phyloP scores from a whole-genome alignment of 1,284 basidiomycete species.

The Ustilago tritici region DNA sequence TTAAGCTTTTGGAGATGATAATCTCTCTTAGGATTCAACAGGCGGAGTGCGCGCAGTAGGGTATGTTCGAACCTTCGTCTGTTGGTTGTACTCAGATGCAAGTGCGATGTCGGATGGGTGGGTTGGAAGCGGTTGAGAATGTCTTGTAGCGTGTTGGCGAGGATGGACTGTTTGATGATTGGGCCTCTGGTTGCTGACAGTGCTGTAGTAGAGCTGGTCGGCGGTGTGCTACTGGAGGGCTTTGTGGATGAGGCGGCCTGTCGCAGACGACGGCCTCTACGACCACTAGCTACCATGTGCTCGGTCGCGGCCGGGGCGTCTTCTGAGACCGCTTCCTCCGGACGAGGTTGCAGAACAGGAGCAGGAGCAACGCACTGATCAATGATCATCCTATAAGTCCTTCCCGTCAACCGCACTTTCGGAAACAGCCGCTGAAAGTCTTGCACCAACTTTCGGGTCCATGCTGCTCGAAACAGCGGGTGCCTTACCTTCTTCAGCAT shows the following conservation, averaged over 20 bases:
- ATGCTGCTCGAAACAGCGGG: slow-evolving; percentile 29
- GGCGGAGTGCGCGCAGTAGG: slow-evolving; percentile 13
- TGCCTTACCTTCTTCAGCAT: slow-evolving; percentile 32
- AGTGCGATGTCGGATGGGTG: neutral
- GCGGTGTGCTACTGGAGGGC: neutral
- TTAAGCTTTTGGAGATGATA: slow-evolving; percentile 2
- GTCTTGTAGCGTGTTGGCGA: slow-evolving; percentile 8
- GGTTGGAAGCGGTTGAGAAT: slow-evolving; percentile 17
- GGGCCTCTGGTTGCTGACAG: slow-evolving; percentile 3
- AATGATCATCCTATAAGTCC: slow-evolving; percentile 25
- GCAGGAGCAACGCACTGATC: slow-evolving; percentile 20
- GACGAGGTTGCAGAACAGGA: neutral
- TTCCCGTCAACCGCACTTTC: slow-evolving; percentile 15
- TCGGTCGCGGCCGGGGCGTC: neutral
- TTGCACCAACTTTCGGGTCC: slow-evolving; percentile 27
- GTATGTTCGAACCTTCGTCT: slow-evolving; percentile 24
- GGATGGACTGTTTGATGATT: slow-evolving; percentile 22
- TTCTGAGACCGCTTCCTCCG: neutral
- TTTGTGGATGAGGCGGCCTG: neutral
- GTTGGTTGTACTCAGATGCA: slow-evolving; percentile 28
- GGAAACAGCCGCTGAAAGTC: slow-evolving; percentile 29
- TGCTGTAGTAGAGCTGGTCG: neutral
- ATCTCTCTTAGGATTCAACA: neutral
- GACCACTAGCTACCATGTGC: slow-evolving; percentile 13
- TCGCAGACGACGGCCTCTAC: slow-evolving; percentile 23